A percentile compares a stretch with the other conserved stretches of the same genome.
Conservation (phyloP, 1,139 yeast genomes). For the Nakaseomyces bracarensis region DNA sequence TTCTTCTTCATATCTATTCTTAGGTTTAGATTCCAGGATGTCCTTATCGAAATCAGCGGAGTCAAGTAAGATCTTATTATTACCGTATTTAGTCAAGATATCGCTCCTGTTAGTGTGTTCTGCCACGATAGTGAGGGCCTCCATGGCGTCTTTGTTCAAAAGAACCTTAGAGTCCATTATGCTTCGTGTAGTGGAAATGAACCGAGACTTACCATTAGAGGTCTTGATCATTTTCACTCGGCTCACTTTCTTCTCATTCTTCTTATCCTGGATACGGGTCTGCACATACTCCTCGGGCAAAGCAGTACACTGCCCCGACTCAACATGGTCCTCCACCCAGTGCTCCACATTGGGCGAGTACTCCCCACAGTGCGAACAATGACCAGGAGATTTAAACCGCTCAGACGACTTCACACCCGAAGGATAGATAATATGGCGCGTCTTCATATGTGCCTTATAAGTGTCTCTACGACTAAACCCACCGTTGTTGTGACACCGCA, state of each 20-base stretch:
- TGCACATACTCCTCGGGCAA: conserved; percentile 44
- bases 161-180: conserved; percentile 30
- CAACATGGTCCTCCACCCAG: conserved; percentile 89
- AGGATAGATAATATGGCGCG: conserved; percentile 86
- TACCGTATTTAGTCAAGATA: conserved; percentile 21
- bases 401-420: conserved; percentile 66
- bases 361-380: conserved; percentile 76
- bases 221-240: conserved; percentile 23
- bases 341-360: conserved; percentile 66
- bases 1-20: conserved; percentile 7
- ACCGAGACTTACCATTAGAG: conserved; percentile 31
- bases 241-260: conserved; percentile 7
- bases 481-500: conserved; percentile 81
- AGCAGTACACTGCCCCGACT: conserved; percentile 67
- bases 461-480: conserved; percentile 95
- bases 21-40: conserved; percentile 7
- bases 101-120: conserved; percentile 20
- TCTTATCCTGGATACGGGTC: background rate
- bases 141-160: conserved; percentile 29
- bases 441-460: conserved; percentile 85
- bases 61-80: conserved; percentile 25
- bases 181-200: conserved; percentile 31
- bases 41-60: conserved; percentile 22
- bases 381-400: conserved; percentile 60
- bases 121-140: conserved; percentile 31